phyloP scores from a whole-genome alignment of 352 stramenopile genomes.

The Pythium rishiriense region DNA sequence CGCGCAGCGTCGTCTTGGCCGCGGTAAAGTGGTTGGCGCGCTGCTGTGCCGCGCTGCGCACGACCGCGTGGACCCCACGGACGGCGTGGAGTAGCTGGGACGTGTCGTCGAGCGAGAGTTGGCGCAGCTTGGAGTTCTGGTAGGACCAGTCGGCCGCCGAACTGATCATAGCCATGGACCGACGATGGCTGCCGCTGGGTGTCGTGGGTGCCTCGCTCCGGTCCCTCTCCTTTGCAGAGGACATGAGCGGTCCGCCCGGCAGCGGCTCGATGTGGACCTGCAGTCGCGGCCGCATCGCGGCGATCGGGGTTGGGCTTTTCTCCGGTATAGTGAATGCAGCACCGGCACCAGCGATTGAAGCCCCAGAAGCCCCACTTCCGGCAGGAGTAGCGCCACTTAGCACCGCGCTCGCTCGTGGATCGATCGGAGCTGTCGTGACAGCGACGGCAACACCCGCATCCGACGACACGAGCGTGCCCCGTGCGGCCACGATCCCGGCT shows the following conservation, averaged over 20 bases:
- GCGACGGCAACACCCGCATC: background rate
- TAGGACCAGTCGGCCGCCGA: conserved; percentile 32
- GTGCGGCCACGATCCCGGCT: conserved; percentile 24
- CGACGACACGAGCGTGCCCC: background rate
- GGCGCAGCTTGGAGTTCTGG: conserved; percentile 39
- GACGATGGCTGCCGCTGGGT: conserved; percentile 16
- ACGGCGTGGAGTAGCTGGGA: conserved; percentile 38
- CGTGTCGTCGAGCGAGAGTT: conserved; percentile 33
- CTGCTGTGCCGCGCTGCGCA: conserved; percentile 29
- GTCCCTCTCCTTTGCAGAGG: conserved; percentile 22
- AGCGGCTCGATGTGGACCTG: conserved; percentile 31
- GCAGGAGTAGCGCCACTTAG: too few relatives aligned
- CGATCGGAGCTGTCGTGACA: background rate
- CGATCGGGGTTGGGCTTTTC: conserved; percentile 2
- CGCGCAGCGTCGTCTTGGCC: conserved; percentile 32
- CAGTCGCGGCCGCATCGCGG: conserved; percentile 20
- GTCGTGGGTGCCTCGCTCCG: conserved; percentile 13
- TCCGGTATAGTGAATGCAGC: too few relatives aligned
- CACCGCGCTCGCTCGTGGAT: background rate
- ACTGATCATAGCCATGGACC: conserved; percentile 21
- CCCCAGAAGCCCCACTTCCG: background rate
- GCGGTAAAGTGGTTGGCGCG: conserved; percentile 40
- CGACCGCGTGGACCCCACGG: conserved; percentile 33
- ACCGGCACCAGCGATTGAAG: background rate
- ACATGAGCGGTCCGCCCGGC: conserved; percentile 20